phyloP scores from a whole-genome alignment of 371 early-diverging fungal species.

The Syncephalis plumigaleata region DNA sequence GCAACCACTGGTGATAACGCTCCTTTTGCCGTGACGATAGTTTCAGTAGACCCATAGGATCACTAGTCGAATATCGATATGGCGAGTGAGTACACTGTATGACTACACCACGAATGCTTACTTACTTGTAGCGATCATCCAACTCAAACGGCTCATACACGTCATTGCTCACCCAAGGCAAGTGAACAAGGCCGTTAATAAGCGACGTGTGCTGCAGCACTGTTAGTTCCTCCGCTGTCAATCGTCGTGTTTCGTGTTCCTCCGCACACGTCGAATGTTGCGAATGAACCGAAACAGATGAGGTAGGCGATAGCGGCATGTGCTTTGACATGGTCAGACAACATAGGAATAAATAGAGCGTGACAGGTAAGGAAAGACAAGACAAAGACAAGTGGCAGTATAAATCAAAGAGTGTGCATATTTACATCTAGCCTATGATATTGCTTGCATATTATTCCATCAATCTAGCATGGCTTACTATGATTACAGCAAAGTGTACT shows the following conservation, averaged over 20 bases:
- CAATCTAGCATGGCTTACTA: too few species aligned
- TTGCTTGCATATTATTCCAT: too few species aligned
- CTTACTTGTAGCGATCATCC: slow-evolving; percentile 17
- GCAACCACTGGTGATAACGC: slow-evolving; percentile 64
- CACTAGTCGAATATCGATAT: slow-evolving; percentile 10
- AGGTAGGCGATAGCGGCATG: too few species aligned
- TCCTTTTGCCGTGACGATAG: slow-evolving; percentile 55
- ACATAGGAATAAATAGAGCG: too few species aligned
- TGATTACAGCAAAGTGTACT: too few species aligned
- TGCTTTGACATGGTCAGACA: too few species aligned
- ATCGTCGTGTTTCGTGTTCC: slow-evolving; percentile 1
- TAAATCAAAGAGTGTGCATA: too few species aligned
- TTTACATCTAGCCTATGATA: too few species aligned
- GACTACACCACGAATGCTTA: neutral
- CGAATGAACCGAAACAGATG: too few species aligned
- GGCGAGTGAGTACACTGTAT: neutral
- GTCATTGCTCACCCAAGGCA: slow-evolving; percentile 61
- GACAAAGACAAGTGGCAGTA: too few species aligned
- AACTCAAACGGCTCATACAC: slow-evolving; percentile 35
- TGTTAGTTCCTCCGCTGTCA: slow-evolving; percentile 28
- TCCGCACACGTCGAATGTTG: too few species aligned
- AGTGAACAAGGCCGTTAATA: slow-evolving; percentile 46
- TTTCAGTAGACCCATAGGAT: slow-evolving; percentile 57
- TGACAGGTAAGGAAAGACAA: too few species aligned
- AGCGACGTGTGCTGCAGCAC: slow-evolving; percentile 45